phyloP scores from a whole-genome alignment of 1,284 basidiomycete genomes.

The Dichomitus squalens region DNA sequence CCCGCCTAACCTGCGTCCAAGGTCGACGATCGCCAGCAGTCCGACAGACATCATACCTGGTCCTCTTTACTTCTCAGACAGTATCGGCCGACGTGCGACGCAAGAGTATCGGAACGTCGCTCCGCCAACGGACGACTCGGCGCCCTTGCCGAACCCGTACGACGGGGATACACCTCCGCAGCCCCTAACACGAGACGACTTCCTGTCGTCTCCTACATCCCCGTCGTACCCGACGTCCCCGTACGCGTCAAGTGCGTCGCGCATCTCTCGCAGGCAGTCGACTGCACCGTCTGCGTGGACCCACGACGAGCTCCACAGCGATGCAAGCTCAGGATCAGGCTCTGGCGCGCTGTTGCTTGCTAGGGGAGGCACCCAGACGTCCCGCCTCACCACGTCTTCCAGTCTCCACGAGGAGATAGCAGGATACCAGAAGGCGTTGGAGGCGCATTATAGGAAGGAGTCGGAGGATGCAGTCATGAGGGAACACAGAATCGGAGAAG shows the following conservation, averaged over 20 bases:
- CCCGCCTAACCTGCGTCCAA: background rate
- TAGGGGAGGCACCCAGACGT: slow-evolving; percentile 20
- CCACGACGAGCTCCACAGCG: slow-evolving; percentile 8
- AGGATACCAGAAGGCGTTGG: slow-evolving; percentile 32
- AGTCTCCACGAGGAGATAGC: slow-evolving; percentile 29
- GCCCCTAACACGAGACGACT: slow-evolving; percentile 17
- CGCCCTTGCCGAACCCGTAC: slow-evolving; percentile 29
- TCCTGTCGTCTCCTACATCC: slow-evolving; percentile 1
- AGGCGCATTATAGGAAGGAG: slow-evolving; percentile 31
- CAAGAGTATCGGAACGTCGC: slow-evolving; percentile 12
- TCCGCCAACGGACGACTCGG: slow-evolving; percentile 3
- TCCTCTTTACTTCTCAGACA: background rate
- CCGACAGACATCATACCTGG: background rate
- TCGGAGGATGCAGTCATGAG: slow-evolving; percentile 16
- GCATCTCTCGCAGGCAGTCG: slow-evolving; percentile 2
- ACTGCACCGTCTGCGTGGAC: slow-evolving; percentile 23
- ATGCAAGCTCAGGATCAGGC: background rate
- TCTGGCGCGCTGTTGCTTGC: slow-evolving; percentile 19
- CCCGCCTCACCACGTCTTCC: slow-evolving; percentile 19
- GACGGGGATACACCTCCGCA: slow-evolving; percentile 19
- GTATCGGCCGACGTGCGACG: background rate
- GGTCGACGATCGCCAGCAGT: background rate
- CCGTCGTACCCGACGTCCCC: slow-evolving; percentile 5
- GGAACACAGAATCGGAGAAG: slow-evolving; percentile 8
- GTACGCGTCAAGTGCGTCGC: slow-evolving; percentile 1